Conservation (phyloP, 345 rosid genomes). For the Dovyalis caffra region DNA sequence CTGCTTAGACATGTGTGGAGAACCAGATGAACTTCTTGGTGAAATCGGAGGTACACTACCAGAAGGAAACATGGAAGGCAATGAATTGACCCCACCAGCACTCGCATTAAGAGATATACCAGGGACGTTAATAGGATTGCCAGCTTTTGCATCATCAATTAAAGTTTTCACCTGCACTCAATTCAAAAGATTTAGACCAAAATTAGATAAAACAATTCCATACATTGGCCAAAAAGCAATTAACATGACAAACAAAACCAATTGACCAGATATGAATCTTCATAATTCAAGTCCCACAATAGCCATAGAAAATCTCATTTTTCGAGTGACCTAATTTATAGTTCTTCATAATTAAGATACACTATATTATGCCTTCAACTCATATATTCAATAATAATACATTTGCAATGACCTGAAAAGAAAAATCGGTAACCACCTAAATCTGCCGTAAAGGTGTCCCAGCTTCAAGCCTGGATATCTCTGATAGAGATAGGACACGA, state of each 20-base stretch:
- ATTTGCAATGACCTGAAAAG: neutral
- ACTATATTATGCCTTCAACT: no score
- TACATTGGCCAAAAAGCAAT: neutral
- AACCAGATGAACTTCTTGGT: conserved; percentile 33
- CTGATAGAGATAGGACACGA: neutral
- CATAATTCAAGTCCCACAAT: neutral
- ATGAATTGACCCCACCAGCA: conserved; percentile 13
- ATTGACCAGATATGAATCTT: neutral
- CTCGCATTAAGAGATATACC: conserved; percentile 1
- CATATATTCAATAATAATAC: neutral
- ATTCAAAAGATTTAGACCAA: neutral
- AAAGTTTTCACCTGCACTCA: conserved; percentile 26
- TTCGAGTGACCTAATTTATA: no score
- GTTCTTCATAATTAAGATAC: no score
- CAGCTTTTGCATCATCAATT: conserved; percentile 24
- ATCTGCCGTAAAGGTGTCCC: neutral
- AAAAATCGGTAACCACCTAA: neutral
- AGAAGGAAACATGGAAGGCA: conserved; percentile 31
- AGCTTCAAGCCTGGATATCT: neutral
- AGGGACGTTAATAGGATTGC: conserved; percentile 8
- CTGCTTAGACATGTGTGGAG: conserved; percentile 29
- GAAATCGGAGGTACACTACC: conserved; percentile 35
- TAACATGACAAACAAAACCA: neutral
- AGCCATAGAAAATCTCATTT: neutral
- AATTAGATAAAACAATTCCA: neutral